Conservation (phyloP, 371 early-diverging fungal species). For the Rhizopus delemar region DNA sequence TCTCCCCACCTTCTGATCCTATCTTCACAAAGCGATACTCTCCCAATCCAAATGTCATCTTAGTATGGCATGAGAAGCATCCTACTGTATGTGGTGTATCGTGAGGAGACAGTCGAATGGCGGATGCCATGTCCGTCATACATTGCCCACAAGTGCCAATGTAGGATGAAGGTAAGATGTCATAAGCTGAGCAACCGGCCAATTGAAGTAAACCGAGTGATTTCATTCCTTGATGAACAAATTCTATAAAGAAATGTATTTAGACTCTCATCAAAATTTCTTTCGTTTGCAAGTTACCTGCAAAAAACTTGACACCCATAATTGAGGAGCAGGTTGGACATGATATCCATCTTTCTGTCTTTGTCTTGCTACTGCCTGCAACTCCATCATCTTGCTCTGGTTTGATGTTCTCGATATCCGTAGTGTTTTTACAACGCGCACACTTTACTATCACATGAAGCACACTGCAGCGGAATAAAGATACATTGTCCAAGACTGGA, state of each 20-base stretch:
- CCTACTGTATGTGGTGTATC: slow-evolving; percentile 37
- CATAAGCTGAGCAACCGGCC: slow-evolving; percentile 65
- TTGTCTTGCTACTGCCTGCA: slow-evolving; percentile 4
- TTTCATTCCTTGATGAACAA: slow-evolving; percentile 56
- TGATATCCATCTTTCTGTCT: slow-evolving; percentile 61
- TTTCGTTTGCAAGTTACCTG: slow-evolving; percentile 11
- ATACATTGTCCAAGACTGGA: slow-evolving; percentile 57
- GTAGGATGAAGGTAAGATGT: slow-evolving; percentile 67
- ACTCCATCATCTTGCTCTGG: slow-evolving; percentile 32
- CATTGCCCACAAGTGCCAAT: slow-evolving; percentile 64
- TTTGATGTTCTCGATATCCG: slow-evolving; percentile 56
- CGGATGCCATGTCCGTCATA: slow-evolving; percentile 38
- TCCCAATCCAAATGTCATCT: slow-evolving; percentile 43
- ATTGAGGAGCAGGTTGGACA: slow-evolving; percentile 71
- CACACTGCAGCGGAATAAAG: slow-evolving; percentile 61
- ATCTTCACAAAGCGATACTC: slow-evolving; percentile 58
- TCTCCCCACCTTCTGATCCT: slow-evolving; percentile 45
- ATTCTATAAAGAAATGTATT: slow-evolving; percentile 37
- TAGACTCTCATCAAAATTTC: slow-evolving; percentile 34
- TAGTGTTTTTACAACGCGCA: slow-evolving; percentile 66
- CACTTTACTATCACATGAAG: slow-evolving; percentile 73
- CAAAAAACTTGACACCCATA: slow-evolving; percentile 53
- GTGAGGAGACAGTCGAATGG: slow-evolving; percentile 31
- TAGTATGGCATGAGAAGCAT: slow-evolving; percentile 62
- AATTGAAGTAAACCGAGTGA: slow-evolving; percentile 76